Evolutionary conservation across 768 basidiomycete species (phyloP), one percentile per base, ranked within the genome.

Genomic region (Dictyophora rubrovolvata): DNA sequence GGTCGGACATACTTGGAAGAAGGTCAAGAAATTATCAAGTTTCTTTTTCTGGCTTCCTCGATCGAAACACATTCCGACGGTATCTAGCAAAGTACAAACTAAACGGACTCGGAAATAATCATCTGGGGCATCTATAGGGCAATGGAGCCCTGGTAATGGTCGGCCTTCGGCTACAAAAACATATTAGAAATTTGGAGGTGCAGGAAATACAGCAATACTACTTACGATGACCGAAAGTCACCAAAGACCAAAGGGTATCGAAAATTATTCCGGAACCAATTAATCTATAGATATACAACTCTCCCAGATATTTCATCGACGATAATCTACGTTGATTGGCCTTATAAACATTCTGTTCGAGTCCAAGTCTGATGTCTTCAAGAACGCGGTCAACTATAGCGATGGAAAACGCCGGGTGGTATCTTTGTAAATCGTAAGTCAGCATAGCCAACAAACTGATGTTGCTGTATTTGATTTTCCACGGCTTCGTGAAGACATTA

Each of bases 61-160:
- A 70, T 97, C 95, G 71, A 99, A 98, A 73, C 95, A 98, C 81
- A 94, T 91, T 18, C 95, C 96, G 68, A 93, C 94, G 0, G 94
- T 92, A 71, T 98, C 95, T 18, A 99, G 77, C 42, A 99, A 75
- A 7, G 88, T 88, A 68, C 96, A 98, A 48, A 95, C 83, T 55
- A 99, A 78, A 12, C 96, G 80, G 58, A 97, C 71, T 35, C 96
- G 85, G 81, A 99, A 99, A 72, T 89, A 98, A 69, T 99, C 96
- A 69, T 97, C 91, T 0, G 90, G 89, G 77, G 89, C 86, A 68
- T 99, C 96, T 56, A 96, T 76, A 2, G 83, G 72, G 62, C 84
- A 87, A 5, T 77, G 68, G 62, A 87, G 83, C 52, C 83, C 82
- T 2, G 92, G 95, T 17, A 90, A 68, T 6, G 94, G 94, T 47